phyloP scores from a whole-genome alignment of 768 basidiomycete species.

The Naganishia friedmannii region DNA sequence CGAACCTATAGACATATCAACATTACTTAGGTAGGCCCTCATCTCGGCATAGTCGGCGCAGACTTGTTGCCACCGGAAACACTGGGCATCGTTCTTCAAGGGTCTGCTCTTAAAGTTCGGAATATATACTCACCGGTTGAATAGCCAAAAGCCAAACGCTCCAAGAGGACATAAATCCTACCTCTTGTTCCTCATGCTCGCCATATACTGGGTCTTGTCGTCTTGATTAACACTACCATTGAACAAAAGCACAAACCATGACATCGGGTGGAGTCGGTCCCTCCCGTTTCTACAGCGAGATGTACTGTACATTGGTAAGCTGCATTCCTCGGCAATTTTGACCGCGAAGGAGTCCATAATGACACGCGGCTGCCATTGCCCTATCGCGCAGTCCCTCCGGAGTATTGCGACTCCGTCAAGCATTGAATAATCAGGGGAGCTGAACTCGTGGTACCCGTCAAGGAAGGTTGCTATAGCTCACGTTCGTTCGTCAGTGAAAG shows the following conservation, averaged over 20 bases:
- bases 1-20: background rate
- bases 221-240: background rate
- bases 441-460: background rate
- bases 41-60: too few relatives aligned
- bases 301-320: constrained; percentile 1
- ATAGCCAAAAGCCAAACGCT: background rate
- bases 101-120: too few relatives aligned
- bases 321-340: constrained; percentile 4
- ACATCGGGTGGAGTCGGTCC: constrained; percentile 1
- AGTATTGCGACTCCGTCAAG: background rate
- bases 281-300: background rate
- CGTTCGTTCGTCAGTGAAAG: too few relatives aligned
- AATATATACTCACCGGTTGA: background rate
- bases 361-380: background rate
- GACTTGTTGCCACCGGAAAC: too few relatives aligned
- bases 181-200: background rate
- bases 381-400: constrained; percentile 7
- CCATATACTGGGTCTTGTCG: constrained; percentile 8
- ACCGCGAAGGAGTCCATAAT: constrained; percentile 1
- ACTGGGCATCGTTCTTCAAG: too few relatives aligned
- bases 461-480: constrained; percentile 5
- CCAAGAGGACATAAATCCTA: background rate
- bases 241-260: background rate
- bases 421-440: background rate
- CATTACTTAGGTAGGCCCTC: too few relatives aligned